Percentiles rank a stretch among this genome's conserved stretches.
These are phyloP conservation scores for Heracleum sosnowskyi DNA, from an alignment of 129 eudicot genomes.

Conservation along the genomic window DNA sequence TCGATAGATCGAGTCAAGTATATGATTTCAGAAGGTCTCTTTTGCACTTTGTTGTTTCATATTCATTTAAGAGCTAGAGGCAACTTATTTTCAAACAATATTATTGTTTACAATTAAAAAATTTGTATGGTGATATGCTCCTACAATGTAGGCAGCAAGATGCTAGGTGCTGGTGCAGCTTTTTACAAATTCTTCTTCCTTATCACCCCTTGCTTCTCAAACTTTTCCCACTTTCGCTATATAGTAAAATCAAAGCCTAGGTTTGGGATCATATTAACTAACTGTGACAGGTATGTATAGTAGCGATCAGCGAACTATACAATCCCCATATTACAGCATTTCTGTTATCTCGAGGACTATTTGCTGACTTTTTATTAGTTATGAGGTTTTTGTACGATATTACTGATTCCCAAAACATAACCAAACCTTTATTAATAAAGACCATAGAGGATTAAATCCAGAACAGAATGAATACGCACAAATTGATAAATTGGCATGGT, in stretches of 20 bases:
- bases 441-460: background rate
- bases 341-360: background rate
- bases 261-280: background rate
- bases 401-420: background rate
- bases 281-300: background rate
- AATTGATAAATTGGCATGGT: background rate
- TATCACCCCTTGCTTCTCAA: background rate
- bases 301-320: background rate
- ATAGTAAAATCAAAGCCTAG: background rate
- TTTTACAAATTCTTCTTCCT: background rate
- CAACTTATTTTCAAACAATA: background rate
- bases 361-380: background rate
- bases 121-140: background rate
- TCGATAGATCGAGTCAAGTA: background rate
- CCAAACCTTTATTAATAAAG: background rate
- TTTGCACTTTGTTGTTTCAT: background rate
- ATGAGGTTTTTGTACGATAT: background rate
- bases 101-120: background rate
- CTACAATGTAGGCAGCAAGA: background rate
- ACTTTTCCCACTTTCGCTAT: background rate
- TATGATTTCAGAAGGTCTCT: background rate
- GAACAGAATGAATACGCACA: too few relatives aligned
- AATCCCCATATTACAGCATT: background rate
- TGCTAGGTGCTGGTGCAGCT: background rate
- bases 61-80: background rate